Evolutionary conservation across 2,329 filamentous ascomycete genomes (phyloP), one percentile per base, ranked within the genome.

Genomic region (Aspergillus aculeatinus): DNA sequence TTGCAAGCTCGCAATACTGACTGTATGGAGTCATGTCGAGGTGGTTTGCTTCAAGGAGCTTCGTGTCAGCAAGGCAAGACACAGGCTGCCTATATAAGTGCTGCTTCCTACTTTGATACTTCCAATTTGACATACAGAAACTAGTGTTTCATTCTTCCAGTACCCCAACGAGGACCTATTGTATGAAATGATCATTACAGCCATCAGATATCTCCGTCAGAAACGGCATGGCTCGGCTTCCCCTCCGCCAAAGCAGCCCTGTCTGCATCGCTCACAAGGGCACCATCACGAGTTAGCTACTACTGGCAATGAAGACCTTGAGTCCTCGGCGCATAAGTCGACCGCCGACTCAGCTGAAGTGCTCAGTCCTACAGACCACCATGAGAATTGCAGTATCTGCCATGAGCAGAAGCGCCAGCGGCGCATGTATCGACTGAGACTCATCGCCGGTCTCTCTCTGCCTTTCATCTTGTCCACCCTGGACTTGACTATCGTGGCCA

Each of bases 401-500:
- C 68, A 69, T 53, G 60, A 73, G 50, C 70, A 79, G 51, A 75
- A 74, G 53, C 72, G 67, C 39, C 60, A 69, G 14, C 66, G 68
- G 31, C 70, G 72, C n/a, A 74, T 73, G 49, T 81, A 88, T 67
- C 79, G 87, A 54, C 84, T 79, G 79, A 89, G 84, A 67, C 70
- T 89, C 11, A 81, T 89, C 44, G 60, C 82, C 1, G 85, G 86
- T 2, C 77, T 90, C 0, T 71, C 85, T 5, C 74, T 85, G 2
- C 87, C 87, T 0, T 89, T 85, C 67, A 81, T 85, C 9, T 78
- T 89, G 0, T 83, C 87, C 60, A 82, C 85, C 2, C 78, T 90
- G 1, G 87, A 90, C 69, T 77, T 84, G 1, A 90, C 87, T 0
- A 87, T 90, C 47, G 79, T 87, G 11, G 84, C 85, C 2, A 83